phyloP scores from a whole-genome alignment of 345 rosid species.

The Mercurialis annua region DNA sequence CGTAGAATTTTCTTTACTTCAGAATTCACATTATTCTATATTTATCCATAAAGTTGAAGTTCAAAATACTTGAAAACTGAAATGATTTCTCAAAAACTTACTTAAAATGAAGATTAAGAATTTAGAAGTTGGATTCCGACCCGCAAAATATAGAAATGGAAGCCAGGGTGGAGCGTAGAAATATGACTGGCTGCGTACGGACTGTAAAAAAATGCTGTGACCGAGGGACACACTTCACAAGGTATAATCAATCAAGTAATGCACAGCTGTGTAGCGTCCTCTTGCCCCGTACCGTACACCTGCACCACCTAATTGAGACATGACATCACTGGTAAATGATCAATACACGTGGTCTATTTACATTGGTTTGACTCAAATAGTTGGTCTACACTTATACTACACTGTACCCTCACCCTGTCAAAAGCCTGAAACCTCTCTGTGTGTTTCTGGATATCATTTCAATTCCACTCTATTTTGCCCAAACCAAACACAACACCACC shows the following conservation, averaged over 20 bases:
- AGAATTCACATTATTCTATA: no score
- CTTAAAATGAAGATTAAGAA: no score
- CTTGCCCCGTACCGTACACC: constrained; percentile 22
- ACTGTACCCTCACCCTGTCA: background rate
- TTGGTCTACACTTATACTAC: constrained; percentile 9
- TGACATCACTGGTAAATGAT: background rate
- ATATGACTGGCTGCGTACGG: constrained; percentile 11
- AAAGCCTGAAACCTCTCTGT: constrained; percentile 4
- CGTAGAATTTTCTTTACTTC: no score
- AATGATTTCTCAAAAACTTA: no score
- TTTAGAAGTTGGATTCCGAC: no score
- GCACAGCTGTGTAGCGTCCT: constrained; percentile 8
- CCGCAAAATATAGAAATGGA: background rate
- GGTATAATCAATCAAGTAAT: constrained; percentile 2
- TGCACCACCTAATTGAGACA: background rate
- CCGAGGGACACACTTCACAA: constrained; percentile 33
- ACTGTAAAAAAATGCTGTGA: constrained; percentile 5
- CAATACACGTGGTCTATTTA: background rate
- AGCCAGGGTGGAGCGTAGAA: constrained; percentile 26
- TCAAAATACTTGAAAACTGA: no score
- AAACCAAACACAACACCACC: no score
- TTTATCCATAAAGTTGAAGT: no score
- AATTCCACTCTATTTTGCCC: no score
- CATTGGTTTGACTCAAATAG: constrained; percentile 9
- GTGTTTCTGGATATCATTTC: no score